A percentile compares a stretch with the other conserved stretches of the same genome.
Evolutionary conservation across 768 basidiomycete species (phyloP).

Genomic region (Hysterangium stoloniferum): DNA sequence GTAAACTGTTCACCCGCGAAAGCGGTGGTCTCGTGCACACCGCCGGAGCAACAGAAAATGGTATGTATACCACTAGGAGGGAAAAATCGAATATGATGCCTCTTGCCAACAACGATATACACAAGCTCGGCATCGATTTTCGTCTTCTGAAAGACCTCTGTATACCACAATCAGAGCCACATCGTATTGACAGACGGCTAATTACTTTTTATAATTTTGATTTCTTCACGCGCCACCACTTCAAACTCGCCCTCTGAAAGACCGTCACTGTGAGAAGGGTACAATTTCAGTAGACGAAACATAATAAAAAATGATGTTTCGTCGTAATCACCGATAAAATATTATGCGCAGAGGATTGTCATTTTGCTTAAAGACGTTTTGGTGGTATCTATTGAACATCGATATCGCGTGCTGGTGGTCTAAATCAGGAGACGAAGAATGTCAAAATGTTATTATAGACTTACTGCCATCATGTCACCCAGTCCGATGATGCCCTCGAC

Average conservation of each 20-base stretch:
- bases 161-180: not conserved
- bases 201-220: constrained; percentile 37
- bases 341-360: not conserved
- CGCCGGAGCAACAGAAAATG: no score
- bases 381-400: constrained; percentile 1
- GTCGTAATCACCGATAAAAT: constrained; percentile 1
- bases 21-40: no score
- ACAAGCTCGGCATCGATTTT: constrained; percentile 33
- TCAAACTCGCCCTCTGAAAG: constrained; percentile 46
- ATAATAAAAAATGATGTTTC: not conserved
- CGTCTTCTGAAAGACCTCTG: not conserved
- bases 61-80: constrained; percentile 22
- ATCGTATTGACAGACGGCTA: not conserved
- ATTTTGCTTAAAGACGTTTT: not conserved
- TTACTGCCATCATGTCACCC: constrained; percentile 24
- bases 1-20: no score
- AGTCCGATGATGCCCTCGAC: constrained; percentile 26
- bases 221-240: constrained; percentile 34
- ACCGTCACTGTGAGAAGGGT: constrained; percentile 32
- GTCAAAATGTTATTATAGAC: not conserved
- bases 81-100: constrained; percentile 50
- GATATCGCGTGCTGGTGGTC: constrained; percentile 5
- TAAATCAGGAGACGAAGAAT: not conserved
- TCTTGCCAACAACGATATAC: constrained; percentile 58
- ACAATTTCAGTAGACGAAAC: constrained; percentile 9